Base-by-base conservation (phyloP, 2,329 filamentous ascomycete species). In the Ophiostoma ips region DNA sequence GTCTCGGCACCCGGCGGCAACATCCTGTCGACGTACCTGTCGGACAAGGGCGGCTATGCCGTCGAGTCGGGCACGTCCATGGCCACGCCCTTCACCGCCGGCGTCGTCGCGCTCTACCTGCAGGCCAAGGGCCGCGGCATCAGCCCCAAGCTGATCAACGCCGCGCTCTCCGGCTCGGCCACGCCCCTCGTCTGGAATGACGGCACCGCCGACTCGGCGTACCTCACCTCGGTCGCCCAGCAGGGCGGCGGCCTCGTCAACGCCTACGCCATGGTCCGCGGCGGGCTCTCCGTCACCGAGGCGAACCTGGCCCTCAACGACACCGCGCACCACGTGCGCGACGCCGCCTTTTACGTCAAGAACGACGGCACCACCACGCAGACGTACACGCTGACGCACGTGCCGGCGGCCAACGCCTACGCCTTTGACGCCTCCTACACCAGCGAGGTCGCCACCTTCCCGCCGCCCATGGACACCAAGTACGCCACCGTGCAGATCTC, bases 51-150 rank as follows among this genome's bases (percentile, higher is more conserved):
- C 8, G 58, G 57, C 3, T 62, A 60, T 35, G 63, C 63, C 13
- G 63, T 73, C 2, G 61, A 70, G 24, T 68, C 63, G 38, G 71
- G 72, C 24, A 75, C 71, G 2, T 70, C 66, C 6, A 73, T 74
- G 71, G 67, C 70, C 5, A 65, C 64, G 15, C 70, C 70, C 2
- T 70, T 70, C 50, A 60, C 71, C 12, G 69, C 69, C 15, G 70
- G 69, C 24, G 60, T 67, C 10, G 64, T 65, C 3, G 65, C 65
- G n/a, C 61, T 68, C 11, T n/a, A 15, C 11, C 15, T 13, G 11
- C 34, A 36, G 34, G 34, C 11, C n/a, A n/a, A n/a, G n/a, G n/a
- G n/a, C 6, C 34, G 34, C 34, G 13, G 34, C 34, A 36, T 36
- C 13, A n/a, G 13, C 34, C 34, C 34, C 10, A n/a, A 6, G 13